Conservation (phyloP, 2,329 filamentous ascomycete genomes). For the Ophiostoma australiae region DNA sequence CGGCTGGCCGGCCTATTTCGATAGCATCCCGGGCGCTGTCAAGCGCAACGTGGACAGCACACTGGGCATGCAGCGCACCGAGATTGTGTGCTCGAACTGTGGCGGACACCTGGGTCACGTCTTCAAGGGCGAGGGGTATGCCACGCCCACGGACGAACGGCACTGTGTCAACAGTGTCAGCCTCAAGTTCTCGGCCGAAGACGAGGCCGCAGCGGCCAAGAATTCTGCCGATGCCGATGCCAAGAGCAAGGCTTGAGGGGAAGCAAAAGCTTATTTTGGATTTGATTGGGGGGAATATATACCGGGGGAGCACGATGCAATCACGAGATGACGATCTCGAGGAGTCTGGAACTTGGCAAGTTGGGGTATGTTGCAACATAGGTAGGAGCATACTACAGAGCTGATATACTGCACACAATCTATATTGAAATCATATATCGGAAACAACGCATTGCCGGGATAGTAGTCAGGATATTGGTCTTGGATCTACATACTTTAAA, state of each 20-base stretch:
- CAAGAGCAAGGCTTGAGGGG: conserved; percentile 18
- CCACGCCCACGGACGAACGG: conserved; percentile 85
- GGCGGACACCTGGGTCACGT: conserved; percentile 89
- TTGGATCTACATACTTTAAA: background rate
- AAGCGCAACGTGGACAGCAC: conserved; percentile 70
- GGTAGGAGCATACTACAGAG: background rate
- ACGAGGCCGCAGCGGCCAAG: conserved; percentile 33
- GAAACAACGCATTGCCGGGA: background rate
- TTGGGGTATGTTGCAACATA: background rate
- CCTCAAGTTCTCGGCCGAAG: conserved; percentile 70
- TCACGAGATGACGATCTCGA: conserved; percentile 5
- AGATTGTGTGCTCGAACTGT: conserved; percentile 93
- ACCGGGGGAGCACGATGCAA: background rate
- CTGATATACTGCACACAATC: background rate
- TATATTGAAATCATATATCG: background rate
- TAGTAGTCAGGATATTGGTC: background rate
- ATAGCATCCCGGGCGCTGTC: conserved; percentile 87
- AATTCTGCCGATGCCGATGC: conserved; percentile 10
- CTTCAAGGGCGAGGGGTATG: conserved; percentile 81
- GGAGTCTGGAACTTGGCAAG: background rate
- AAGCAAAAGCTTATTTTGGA: background rate
- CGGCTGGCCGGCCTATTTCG: conserved; percentile 97
- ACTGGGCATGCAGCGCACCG: conserved; percentile 78
- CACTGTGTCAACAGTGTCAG: conserved; percentile 96
- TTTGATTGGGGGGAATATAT: background rate